Conservation (phyloP, 2,329 filamentous ascomycete genomes). For the Talaromyces sp. region DNA sequence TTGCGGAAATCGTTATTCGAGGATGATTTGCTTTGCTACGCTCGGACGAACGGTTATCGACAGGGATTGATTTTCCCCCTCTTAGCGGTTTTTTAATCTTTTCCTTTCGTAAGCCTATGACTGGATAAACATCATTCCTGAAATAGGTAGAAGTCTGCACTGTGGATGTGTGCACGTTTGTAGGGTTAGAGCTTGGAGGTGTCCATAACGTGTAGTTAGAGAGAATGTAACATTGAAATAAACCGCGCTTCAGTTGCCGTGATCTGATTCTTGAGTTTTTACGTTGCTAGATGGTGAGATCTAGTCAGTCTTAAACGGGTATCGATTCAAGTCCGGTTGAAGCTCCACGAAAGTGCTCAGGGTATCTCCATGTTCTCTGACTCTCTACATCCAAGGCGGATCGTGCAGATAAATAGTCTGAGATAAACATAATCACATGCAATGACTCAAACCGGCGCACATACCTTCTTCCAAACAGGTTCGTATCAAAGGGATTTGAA, state of each 20-base stretch:
- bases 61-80: background rate
- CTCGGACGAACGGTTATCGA: background rate
- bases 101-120: background rate
- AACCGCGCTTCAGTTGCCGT: background rate
- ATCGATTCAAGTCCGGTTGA: background rate
- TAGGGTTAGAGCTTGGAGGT: background rate
- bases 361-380: background rate
- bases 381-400: background rate
- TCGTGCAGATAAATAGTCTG: background rate
- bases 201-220: background rate
- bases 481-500: background rate
- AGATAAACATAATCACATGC: background rate
- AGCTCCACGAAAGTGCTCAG: background rate
- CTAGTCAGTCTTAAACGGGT: background rate
- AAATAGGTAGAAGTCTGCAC: background rate
- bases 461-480: background rate
- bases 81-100: background rate
- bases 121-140: background rate
- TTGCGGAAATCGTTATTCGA: background rate
- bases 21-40: background rate
- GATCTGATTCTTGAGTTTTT: background rate
- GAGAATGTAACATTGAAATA: background rate
- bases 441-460: background rate
- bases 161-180: background rate
- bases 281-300: background rate